phyloP scores from a whole-genome alignment of 208 protist genomes.

The Leishmania gerbilli region DNA sequence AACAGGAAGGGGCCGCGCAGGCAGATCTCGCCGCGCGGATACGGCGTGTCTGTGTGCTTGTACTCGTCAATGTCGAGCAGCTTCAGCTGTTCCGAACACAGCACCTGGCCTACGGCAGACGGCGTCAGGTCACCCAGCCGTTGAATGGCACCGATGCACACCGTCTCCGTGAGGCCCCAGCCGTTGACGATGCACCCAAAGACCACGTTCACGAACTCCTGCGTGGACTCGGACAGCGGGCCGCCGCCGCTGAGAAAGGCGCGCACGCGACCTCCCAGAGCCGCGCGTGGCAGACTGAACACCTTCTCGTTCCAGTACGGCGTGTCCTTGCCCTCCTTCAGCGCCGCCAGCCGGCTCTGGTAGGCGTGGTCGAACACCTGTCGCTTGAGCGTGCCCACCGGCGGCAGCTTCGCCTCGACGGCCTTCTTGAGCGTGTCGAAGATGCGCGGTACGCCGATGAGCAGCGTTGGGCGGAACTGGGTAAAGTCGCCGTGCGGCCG shows the following conservation, averaged over 20 bases:
- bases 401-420: slow-evolving; percentile 71
- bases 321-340: slow-evolving; percentile 77
- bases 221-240: slow-evolving; percentile 61
- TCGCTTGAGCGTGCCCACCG: slow-evolving; percentile 58
- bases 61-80: slow-evolving; percentile 87
- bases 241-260: slow-evolving; percentile 78
- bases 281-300: slow-evolving; percentile 49
- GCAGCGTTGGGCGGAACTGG: slow-evolving; percentile 64
- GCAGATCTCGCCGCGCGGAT: slow-evolving; percentile 82
- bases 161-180: slow-evolving; percentile 91
- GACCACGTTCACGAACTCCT: slow-evolving; percentile 87
- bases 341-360: slow-evolving; percentile 44
- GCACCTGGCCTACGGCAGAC: slow-evolving; percentile 59
- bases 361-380: slow-evolving; percentile 78
- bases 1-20: slow-evolving; percentile 83
- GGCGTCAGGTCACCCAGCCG: slow-evolving; percentile 49
- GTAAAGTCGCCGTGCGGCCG: slow-evolving; percentile 79
- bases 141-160: slow-evolving; percentile 62
- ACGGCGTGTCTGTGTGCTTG: slow-evolving; percentile 68
- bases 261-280: slow-evolving; percentile 65
- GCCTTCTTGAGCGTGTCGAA: slow-evolving; percentile 83
- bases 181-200: slow-evolving; percentile 74
- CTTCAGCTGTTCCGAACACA: slow-evolving; percentile 81
- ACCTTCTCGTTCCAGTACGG: slow-evolving; percentile 84
- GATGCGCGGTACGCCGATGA: slow-evolving; percentile 84